Base-by-base conservation (phyloP, 768 basidiomycete species). In the Boletus huronensis region DNA sequence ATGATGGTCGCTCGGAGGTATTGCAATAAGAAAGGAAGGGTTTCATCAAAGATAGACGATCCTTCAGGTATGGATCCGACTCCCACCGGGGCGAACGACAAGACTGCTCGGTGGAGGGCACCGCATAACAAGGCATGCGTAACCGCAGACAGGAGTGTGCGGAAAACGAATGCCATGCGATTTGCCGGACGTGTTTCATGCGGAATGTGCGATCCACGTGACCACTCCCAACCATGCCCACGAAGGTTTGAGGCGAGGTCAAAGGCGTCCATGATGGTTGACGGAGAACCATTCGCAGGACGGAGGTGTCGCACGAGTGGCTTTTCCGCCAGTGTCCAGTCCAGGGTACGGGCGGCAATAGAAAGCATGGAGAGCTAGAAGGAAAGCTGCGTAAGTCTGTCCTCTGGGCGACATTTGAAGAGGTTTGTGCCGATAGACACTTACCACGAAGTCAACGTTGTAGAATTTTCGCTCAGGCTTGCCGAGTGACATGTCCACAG, bases 211-310 rank as follows among this genome's bases (percentile, higher is more conserved):
- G 64, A 14, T 25, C 61, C 56, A 28, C 67, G 58, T 2, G 83
- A 81, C 79, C 82, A 85, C 40, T 78, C 70, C 85, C 85, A 87
- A 14, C 82, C 83, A 43, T 73, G 62, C 7, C 85, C 86, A 17
- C 86, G 82, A 14, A 81, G 59, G 55, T 78, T 83, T 59, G 69
- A 71, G 25, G 56, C 58, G 19, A 88, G 74, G 50, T 87, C 83
- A 14, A 77, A 57, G 2, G 78, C 77, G 52, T 87, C 77, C 40
- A 52, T 38, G 32, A 55, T 17, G 40, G 39, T 38, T 2, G 58
- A 54, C 6, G 50, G 35, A 11, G 43, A 26, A 21, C 47, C 26
- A 3, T 48, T 52, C 11, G 26, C 26, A 28, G 58, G 60, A 31
- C 54, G 58, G 21, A 52, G 23, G 21, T 46, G 40, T 19, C 65